Percentiles rank a stretch among this genome's conserved stretches.
Evolutionary conservation across 1,284 basidiomycete species (phyloP).

Genomic region (Puccinia novopanici): DNA sequence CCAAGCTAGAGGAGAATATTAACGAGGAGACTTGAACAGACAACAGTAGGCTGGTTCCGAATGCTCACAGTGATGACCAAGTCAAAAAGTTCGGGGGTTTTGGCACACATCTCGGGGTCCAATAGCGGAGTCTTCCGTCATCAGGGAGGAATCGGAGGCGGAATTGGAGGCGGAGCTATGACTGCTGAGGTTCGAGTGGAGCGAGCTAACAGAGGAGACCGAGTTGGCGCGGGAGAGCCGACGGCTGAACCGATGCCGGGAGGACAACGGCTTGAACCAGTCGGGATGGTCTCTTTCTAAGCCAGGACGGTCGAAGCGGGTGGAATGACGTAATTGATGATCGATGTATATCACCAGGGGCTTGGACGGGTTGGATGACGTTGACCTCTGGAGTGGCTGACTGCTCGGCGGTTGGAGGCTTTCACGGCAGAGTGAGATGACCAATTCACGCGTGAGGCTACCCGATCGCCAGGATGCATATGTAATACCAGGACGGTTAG

Average conservation of each 20-base stretch:
- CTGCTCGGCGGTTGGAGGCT: slow-evolving; percentile 64
- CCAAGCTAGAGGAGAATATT: slow-evolving; percentile 62
- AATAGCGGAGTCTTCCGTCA: slow-evolving; percentile 91
- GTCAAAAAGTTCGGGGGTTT: slow-evolving; percentile 89
- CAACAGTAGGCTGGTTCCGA: neutral
- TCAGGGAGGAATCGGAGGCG: slow-evolving; percentile 65
- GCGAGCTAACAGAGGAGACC: slow-evolving; percentile 16
- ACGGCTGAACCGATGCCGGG: slow-evolving; percentile 27
- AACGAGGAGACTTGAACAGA: neutral
- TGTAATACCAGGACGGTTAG: slow-evolving; percentile 88
- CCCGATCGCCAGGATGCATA: slow-evolving; percentile 67
- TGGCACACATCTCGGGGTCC: slow-evolving; percentile 95
- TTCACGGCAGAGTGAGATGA: slow-evolving; percentile 66
- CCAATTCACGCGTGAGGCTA: slow-evolving; percentile 86
- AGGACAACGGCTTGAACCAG: slow-evolving; percentile 71
- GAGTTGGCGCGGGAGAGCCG: slow-evolving; percentile 40
- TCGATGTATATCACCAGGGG: slow-evolving; percentile 73
- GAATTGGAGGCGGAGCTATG: slow-evolving; percentile 15
- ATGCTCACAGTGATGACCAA: slow-evolving; percentile 83
- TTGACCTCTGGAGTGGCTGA: slow-evolving; percentile 4
- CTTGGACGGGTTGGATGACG: slow-evolving; percentile 6
- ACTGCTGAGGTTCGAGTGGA: slow-evolving; percentile 34
- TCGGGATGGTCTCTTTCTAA: slow-evolving; percentile 83
- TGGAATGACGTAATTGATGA: slow-evolving; percentile 82
- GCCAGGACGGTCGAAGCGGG: slow-evolving; percentile 89